Percentiles rank a stretch among this genome's conserved stretches.
Conservation (phyloP, 2,329 filamentous ascomycete species). For the Lasiodiplodia gonubiensis region DNA sequence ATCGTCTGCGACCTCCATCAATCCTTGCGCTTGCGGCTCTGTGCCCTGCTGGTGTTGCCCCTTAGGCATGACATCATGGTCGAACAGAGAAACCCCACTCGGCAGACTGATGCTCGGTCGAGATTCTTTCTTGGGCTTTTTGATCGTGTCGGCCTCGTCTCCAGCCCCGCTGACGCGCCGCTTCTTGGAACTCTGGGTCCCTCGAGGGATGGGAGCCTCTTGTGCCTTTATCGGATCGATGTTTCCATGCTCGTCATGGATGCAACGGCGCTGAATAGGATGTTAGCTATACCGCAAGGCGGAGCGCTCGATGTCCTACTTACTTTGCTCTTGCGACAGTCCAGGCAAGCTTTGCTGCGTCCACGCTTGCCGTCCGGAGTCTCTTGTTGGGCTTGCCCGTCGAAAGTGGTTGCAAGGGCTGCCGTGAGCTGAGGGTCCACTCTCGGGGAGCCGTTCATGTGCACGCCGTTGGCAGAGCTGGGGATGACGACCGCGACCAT, state of each 20-base stretch:
- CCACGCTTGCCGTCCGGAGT: conserved; percentile 59
- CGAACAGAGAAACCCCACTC: neutral
- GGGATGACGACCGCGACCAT: conserved; percentile 28
- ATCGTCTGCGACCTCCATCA: neutral
- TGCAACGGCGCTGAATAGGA: conserved; percentile 63
- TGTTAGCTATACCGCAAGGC: conserved; percentile 32
- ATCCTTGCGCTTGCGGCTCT: neutral
- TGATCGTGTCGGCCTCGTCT: conserved; percentile 22
- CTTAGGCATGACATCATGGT: conserved; percentile 12
- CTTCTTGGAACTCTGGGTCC: conserved; percentile 61
- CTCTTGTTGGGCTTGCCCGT: conserved; percentile 35
- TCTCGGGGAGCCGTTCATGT: conserved; percentile 32
- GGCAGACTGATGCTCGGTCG: conserved; percentile 7
- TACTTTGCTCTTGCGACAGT: conserved; percentile 72
- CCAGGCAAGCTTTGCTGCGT: conserved; percentile 68
- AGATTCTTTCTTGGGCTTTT: conserved; percentile 27
- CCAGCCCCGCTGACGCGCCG: conserved; percentile 48
- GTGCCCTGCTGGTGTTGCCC: neutral
- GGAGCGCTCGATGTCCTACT: conserved; percentile 35
- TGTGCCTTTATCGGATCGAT: conserved; percentile 69
- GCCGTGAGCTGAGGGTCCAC: conserved; percentile 33
- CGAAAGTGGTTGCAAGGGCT: conserved; percentile 30
- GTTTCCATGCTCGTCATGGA: conserved; percentile 68
- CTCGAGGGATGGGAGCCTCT: conserved; percentile 65
- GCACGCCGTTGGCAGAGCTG: neutral